Evolutionary conservation across 495 filamentous ascomycete genomes (phyloP), one percentile per base, ranked within the genome.

Genomic region (Trichoderma orchidacearum): DNA sequence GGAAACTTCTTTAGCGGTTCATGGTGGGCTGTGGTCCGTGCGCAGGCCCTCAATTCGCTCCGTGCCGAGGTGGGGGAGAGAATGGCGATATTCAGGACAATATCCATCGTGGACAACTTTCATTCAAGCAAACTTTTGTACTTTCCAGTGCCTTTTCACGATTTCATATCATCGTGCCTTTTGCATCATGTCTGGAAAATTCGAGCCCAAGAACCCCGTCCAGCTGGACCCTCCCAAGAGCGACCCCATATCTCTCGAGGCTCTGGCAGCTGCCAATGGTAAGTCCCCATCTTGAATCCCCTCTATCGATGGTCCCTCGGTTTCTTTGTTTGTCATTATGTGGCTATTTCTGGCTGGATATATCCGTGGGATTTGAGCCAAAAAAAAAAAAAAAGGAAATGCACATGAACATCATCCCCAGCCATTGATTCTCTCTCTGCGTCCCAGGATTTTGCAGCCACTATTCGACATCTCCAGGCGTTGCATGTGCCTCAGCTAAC

Each of bases 181-280:
- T 30, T 13, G 3, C 28, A 31, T 5, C 27, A 83, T 84, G 76
- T 66, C 79, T 17, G 83, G 81, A 61, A 86, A 82, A 56, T 97
- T 97, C 66, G 82, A 84, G 58, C 93, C 93, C 58, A 96, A 95
- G 70, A 73, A 77, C 11, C 84, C 90, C 17, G 85, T 96, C 55
- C 70, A 84, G 60, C 83, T 99, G 51, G 76, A 84, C 53, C 88
- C 90, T 41, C 93, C 93, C 21, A 95, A 92, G 72, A 80, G 90
- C 60, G 92, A 96, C 64, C 81, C 78, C 9, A 95, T 97, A 60
- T 81, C 79, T 35, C 54, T 71, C 0, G 87, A 90, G 55, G 82
- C 89, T 55, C 73, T 99, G 58, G 77, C 82, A 25, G 84, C 85
- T 65, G 90, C 87, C 58, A 80, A 95, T 64, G 93, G 93, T 95